Base-by-base conservation (phyloP, 2,329 filamentous ascomycete genomes). In the Ophiostoma perfectum region DNA sequence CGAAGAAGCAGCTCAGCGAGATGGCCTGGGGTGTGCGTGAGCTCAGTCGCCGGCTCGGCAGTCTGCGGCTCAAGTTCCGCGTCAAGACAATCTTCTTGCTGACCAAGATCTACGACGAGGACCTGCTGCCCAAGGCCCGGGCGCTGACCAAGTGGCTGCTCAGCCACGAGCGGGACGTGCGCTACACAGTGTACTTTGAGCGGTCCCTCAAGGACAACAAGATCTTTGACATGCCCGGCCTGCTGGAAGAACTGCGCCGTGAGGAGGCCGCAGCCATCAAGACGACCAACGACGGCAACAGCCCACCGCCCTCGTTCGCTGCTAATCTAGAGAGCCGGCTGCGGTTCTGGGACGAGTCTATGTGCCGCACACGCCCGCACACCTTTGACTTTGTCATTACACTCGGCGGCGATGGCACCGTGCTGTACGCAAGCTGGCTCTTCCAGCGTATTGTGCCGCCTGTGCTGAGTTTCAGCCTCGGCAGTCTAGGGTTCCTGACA, bases 21-120 rank as follows among this genome's bases (percentile, higher is more conserved):
- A 98, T 99, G 94, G 93, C 94, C 0, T 93, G 94, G 87, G 93
- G 94, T 39, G 95, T 98, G 69, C 85, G 95, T 64, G 92, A 97
- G 78, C 81, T 99, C 69, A 94, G 91, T 42, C 90, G 96, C 75
- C 90, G 91, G 70, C 80, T 98, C 70, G 91, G 92, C 66, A 93
- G 88, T 77, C 88, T 98, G 76, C 87, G 89, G 69, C 82, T 99
- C 71, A 91, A 90, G 76, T 87, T 97, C 72, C 89, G 89, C 67
- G 92, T 96, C 72, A 87, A 87, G 76, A 90, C 86, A 68, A 88
- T 99, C 42, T 96, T 98, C 75, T 80, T 99, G 44, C 81, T 99
- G 65, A 96, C 92, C 58, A 99, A 99, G 78, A 89, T 90, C n/a
- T 89, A 96, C 76, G 95, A 99, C 76, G 85, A 90, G 72, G 88